phyloP scores from a whole-genome alignment of 1,284 basidiomycete species.

The Caloboletus inedulis region DNA sequence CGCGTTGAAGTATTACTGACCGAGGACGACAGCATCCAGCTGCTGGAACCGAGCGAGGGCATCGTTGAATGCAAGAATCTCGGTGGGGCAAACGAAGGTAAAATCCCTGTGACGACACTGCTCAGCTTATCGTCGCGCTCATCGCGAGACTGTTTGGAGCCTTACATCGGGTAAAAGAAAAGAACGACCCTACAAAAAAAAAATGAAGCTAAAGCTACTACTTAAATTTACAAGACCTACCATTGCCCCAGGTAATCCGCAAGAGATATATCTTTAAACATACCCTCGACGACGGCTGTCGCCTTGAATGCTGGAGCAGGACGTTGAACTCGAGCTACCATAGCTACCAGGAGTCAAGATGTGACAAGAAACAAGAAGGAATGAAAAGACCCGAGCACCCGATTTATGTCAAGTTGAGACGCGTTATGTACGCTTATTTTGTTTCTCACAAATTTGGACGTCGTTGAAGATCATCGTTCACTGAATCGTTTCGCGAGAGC shows the following conservation, averaged over 20 bases:
- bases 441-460: background rate
- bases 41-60: slow-evolving; percentile 71
- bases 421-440: slow-evolving; percentile 29
- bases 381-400: background rate
- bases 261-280: slow-evolving; percentile 74
- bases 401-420: slow-evolving; percentile 22
- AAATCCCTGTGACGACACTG: slow-evolving; percentile 52
- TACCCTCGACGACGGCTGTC: slow-evolving; percentile 69
- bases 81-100: slow-evolving; percentile 89
- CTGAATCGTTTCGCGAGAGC: background rate
- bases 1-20: slow-evolving; percentile 36
- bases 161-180: slow-evolving; percentile 79
- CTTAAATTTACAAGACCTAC: slow-evolving; percentile 37
- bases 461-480: background rate
- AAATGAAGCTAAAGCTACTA: slow-evolving; percentile 3
- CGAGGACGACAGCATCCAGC: slow-evolving; percentile 73
- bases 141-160: slow-evolving; percentile 17
- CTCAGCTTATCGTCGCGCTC: background rate
- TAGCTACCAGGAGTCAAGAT: slow-evolving; percentile 24
- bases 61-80: slow-evolving; percentile 91
- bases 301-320: slow-evolving; percentile 78
- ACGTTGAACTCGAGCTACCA: slow-evolving; percentile 73
- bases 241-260: slow-evolving; percentile 79
- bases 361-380: background rate
- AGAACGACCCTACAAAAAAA: slow-evolving; percentile 60